Evolutionary conservation across 208 protist genomes (phyloP), one percentile per base, ranked within the genome.

Genomic region (Trypanosoma grayi): DNA sequence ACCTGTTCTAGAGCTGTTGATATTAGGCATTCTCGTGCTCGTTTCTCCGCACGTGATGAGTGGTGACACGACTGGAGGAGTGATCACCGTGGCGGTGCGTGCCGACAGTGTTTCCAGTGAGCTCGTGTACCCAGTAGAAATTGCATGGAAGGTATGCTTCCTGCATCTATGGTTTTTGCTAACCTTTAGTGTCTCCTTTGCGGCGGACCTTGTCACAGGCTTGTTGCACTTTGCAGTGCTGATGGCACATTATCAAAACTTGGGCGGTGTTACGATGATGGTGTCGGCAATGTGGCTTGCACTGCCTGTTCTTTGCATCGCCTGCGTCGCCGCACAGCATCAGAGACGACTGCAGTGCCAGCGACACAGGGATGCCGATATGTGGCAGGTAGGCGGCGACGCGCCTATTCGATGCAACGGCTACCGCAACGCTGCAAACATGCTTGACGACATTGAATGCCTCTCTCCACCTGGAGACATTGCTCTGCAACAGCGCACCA

Each of bases 131-230:
- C 81, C 85, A 4, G 44, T 76, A 16, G 76, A 87, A 10, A 70
- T 75, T 45, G 73, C 75, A 28, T 86, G 80, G 72, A 92, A 86
- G 51, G 56, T 84, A 8, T 73, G 53, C 22, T n/a, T 82, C 39
- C 60, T 95, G 30, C 85, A 95, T 56, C 62, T 81, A 7, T 89
- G 79, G 74, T 77, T 92, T 52, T 37, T 83, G 34, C 81, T 88
- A 56, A 59, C 72, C 4, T 68, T 87, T 22, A 24, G 69, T 9
- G 39, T 92, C 3, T 60, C 79, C 6, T 68, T 89, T 36, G n/a
- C 70, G 10, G 53, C 75, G 9, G 48, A 54, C 8, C 51, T 92
- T 20, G 18, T 74, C 16, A 59, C 90, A 20, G 81, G 70, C 1
- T 22, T 90, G n/a, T 41, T 83, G 16, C 88, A 95, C 77, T 73